phyloP scores from a whole-genome alignment of 2,329 filamentous ascomycete genomes.

The Byssoonygena ceratinophila region DNA sequence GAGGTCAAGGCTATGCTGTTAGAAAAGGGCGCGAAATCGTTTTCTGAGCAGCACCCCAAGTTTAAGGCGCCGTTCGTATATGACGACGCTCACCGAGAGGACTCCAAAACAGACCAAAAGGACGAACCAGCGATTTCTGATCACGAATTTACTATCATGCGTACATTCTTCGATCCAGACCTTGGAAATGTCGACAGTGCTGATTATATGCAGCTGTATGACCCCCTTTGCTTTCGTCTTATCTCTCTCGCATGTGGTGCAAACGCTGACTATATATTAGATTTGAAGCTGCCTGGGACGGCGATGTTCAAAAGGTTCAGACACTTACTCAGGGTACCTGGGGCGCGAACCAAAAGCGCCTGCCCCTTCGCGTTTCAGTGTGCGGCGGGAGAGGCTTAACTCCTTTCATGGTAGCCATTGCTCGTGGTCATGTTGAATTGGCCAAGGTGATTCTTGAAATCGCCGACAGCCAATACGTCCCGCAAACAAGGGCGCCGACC shows the following conservation, averaged over 20 bases:
- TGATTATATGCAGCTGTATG: conserved; percentile 25
- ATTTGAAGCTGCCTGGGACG: conserved; percentile 55
- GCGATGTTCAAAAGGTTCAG: conserved; percentile 51
- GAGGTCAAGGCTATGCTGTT: conserved; percentile 47
- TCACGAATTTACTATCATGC: conserved; percentile 38
- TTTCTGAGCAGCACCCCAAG: conserved; percentile 51
- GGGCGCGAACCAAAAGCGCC: conserved; percentile 42
- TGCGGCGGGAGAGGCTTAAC: conserved; percentile 43
- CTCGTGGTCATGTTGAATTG: conserved; percentile 53
- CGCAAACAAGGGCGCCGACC: conserved; percentile 41
- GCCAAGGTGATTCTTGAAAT: conserved; percentile 62
- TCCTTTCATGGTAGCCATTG: conserved; percentile 58
- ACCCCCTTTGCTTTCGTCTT: neutral
- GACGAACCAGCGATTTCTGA: neutral
- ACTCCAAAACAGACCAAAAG: neutral
- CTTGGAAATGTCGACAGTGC: conserved; percentile 41
- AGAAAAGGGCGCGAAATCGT: conserved; percentile 54
- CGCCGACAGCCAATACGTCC: conserved; percentile 55
- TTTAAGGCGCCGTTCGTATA: too few species aligned
- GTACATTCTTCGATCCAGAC: conserved; percentile 43
- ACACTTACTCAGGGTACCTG: conserved; percentile 23
- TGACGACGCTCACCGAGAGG: too few species aligned
- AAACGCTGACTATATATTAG: conserved; percentile 8
- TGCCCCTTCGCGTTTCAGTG: conserved; percentile 54
- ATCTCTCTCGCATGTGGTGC: neutral